Base-by-base conservation (phyloP, 495 filamentous ascomycete genomes). In the Neurospora hispaniola region DNA sequence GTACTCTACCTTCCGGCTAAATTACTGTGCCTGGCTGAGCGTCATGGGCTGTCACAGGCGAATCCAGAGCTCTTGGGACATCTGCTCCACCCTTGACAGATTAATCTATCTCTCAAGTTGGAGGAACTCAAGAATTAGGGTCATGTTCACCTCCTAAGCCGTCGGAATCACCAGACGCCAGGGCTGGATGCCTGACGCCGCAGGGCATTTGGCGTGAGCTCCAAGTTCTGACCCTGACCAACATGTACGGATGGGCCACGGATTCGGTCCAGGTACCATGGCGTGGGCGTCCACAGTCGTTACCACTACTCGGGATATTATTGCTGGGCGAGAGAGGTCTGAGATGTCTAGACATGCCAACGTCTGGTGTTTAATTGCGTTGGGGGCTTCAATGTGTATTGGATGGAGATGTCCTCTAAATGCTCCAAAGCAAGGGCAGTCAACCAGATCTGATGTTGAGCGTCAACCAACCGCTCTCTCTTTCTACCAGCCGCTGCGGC, bases 1-100 rank as follows among this genome's bases (percentile, higher is more conserved):
- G 66, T 79, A 78, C 46, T 40, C 43, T 74, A 71, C 74, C 72
- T 76, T 78, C 23, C 75, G 79, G 78, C 79, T 80, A 81, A 80
- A 81, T 81, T 75, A 59, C 74, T 76, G 75, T 73, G 69, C 75
- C 73, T 76, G 74, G 62, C 73, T 73, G 73, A 75, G 71, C 48
- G 71, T 74, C 44, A 73, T 69, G 42, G 74, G 73, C 71, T 75
- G 62, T 44, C 72, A 66, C 46, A 72, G 73, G 43, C 74, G 48
- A 75, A n/a, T 66, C 40, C 71, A 62, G 43, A 46, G 27, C 27
- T 35, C 27, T 66, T 66, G 27, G 54, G 20, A 59, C 48, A 35
- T 12, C 54, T 9, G 20, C 11, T 59, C 20, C 48, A 27, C 14
- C 48, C 20, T 59, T 59, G 48, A 54, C 20, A 54, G 11, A 23